Base-by-base conservation (phyloP, 768 basidiomycete species). In the Kockovaella imperatae region DNA sequence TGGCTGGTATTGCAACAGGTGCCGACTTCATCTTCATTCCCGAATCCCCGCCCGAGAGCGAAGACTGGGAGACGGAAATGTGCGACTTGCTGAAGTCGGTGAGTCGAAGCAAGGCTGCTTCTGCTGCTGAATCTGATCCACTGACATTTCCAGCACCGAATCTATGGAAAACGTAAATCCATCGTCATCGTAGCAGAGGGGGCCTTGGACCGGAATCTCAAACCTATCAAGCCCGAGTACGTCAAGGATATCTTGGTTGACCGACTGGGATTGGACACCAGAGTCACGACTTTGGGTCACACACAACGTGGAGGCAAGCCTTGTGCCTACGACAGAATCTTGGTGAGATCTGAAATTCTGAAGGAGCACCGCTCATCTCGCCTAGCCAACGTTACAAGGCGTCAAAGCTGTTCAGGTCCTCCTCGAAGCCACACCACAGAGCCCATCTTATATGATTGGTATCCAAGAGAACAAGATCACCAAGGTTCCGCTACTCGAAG, bases 11-110 rank as follows among this genome's bases (percentile, higher is more conserved):
- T 42, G 86, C 86, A 13, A 76, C 74, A 40, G 95, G 93, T 10
- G 95, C 91, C 18, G 95, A 99, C 65, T 97, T 90, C 69, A 80
- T 97, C 57, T 97, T 97, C 74, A 95, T 99, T 52, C 95, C 95
- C 1, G 95, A 99, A 74, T 76, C 80, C 36, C 95, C 93, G 21
- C 90, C 93, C 0, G 74, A 76, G 49, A 72, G 69, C 0, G 78
- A 81, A 53, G 79, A 83, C 34, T 99, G 95, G 95, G 87, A 95
- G 65, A 80, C 85, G 49, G 79, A 83, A 59, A 87, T 97, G 87
- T 96, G 90, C 69, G 78, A 78, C 14, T 79, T 82, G 38, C 85
- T 97, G 49, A 77, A 82, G 21, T 78, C 79, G 17, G 91, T 89
- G 65, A 50, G 82, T 74, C 8, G n/a, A n/a, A n/a, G n/a, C n/a